Percentiles rank a stretch among this genome's conserved stretches.
These are phyloP conservation scores for Mucor racemosus DNA, from an alignment of 371 early-diverging fungal genomes.

Conservation along the genomic window DNA sequence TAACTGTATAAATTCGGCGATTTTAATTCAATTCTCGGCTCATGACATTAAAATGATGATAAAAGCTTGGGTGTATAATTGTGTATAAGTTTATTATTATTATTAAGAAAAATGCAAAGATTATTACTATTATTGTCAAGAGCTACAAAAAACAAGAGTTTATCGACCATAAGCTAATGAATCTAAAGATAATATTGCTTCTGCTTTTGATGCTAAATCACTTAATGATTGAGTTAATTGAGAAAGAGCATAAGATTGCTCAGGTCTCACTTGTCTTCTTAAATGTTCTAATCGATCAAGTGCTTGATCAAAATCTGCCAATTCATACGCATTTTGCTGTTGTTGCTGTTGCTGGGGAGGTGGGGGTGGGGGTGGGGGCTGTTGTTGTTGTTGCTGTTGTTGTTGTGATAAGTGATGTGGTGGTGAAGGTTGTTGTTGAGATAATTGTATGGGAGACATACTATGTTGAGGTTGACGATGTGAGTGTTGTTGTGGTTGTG, in stretches of 20 bases:
- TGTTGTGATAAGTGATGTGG: conserved; percentile 9
- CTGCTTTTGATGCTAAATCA: conserved; percentile 36
- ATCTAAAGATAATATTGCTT: conserved; percentile 35
- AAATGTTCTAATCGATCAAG: conserved; percentile 30
- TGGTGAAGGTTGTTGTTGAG: conserved; percentile 1
- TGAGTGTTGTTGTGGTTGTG: conserved; percentile 19
- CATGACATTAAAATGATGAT: too few species aligned
- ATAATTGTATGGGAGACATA: conserved; percentile 5
- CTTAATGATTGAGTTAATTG: conserved; percentile 32
- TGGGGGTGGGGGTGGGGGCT: conserved; percentile 11
- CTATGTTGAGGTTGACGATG: conserved; percentile 4
- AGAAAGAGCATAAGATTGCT: conserved; percentile 39
- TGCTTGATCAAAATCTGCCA: conserved; percentile 37
- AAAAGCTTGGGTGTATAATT: not conserved
- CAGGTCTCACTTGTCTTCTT: conserved; percentile 40
- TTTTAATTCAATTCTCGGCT: too few species aligned
- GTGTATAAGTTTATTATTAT: not conserved
- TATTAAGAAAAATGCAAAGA: conserved; percentile 1
- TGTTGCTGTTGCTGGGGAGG: not conserved
- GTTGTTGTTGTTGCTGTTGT: not conserved
- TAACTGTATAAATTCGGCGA: too few species aligned
- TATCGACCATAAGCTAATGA: conserved; percentile 33
- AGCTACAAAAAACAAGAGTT: not conserved
- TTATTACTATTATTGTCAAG: not conserved
- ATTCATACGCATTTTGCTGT: conserved; percentile 20